These are phyloP conservation scores for Chlorophyllum brunneum DNA, from an alignment of 768 basidiomycete genomes.

Conservation along the genomic window DNA sequence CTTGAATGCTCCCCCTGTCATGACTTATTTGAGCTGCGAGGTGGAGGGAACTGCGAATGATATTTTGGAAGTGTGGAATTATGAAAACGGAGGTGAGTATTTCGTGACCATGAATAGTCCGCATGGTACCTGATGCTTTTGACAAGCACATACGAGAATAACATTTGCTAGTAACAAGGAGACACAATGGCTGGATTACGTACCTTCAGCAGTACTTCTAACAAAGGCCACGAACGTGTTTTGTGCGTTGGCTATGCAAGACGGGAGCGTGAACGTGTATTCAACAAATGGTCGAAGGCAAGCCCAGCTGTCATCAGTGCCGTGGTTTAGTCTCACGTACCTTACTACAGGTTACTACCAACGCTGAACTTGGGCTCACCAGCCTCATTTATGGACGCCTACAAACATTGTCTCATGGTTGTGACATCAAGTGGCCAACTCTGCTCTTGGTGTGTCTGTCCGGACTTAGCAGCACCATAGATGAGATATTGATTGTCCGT, in stretches of 20 bases:
- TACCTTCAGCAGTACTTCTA: conserved; percentile 67
- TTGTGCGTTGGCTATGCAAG: conserved; percentile 74
- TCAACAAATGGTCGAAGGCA: conserved; percentile 82
- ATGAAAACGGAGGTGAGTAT: conserved; percentile 55
- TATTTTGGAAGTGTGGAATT: conserved; percentile 75
- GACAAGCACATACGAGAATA: conserved; percentile 63
- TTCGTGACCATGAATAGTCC: background rate
- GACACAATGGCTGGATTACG: conserved; percentile 87
- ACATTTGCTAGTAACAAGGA: conserved; percentile 59
- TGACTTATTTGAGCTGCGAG: conserved; percentile 54
- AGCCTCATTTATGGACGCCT: conserved; percentile 64
- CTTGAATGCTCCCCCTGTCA: conserved; percentile 55
- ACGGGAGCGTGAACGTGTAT: conserved; percentile 82
- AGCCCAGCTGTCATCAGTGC: conserved; percentile 17
- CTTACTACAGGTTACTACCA: conserved; percentile 64
- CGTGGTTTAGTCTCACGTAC: conserved; percentile 2
- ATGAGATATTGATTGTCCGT: too few relatives aligned
- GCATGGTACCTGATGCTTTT: conserved; percentile 5
- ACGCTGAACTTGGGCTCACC: conserved; percentile 70
- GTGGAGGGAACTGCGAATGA: conserved; percentile 62
- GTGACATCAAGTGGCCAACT: conserved; percentile 71
- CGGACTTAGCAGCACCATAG: too few relatives aligned
- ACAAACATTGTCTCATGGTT: conserved; percentile 60
- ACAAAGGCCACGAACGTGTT: conserved; percentile 62
- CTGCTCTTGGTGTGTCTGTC: conserved; percentile 62